Evolutionary conservation across 208 protist species (phyloP), one percentile per base, ranked within the genome.

Genomic region (Kentomonas sorsogonicus): DNA sequence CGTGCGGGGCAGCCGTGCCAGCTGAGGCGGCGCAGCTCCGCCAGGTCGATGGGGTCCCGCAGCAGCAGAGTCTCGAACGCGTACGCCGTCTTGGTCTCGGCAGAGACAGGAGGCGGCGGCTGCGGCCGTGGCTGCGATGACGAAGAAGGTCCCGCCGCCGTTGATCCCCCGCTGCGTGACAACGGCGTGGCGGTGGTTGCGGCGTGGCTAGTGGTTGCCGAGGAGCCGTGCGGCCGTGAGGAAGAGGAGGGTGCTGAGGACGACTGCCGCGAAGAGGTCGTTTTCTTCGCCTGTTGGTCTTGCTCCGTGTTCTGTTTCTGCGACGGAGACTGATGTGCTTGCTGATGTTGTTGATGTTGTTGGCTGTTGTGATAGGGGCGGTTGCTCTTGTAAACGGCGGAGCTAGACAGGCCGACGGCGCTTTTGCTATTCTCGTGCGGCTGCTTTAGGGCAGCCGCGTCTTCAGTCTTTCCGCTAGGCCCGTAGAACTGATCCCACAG

Each of bases 1-100:
- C 47, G 46, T 22, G 68, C 71, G 0, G 81, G 74, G 60, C 74
- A 82, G n/a, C 77, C 81, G 54, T 68, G 60, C 62, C 74, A 83
- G 50, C 81, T 72, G 23, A 85, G 51, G 41, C 65, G 62, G 16
- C 81, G 62, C 48, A 89, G 53, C 13, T 61, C 63, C n/a, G 53
- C 64, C 40, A 82, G 23, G 25, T 71, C 62, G 6, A 75, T 69
- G 15, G 65, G 58, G 38, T 74, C 70, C 10, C 53, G 52, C 22
- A 38, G 31, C 39, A 83, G 50, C 9, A 70, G 63, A 16, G 56
- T 52, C 10, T 73, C 43, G 25, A 85, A 61, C 16, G 54, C 68
- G 39, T 64, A 50, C 3, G 56, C 60, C 34, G 65, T 53, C 5
- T 56, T 51, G 29, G n/a, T n/a, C n/a, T n/a, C n/a, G n/a, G n/a